phyloP scores from a whole-genome alignment of 2,329 filamentous ascomycete genomes.

The Colletotrichum lentis region DNA sequence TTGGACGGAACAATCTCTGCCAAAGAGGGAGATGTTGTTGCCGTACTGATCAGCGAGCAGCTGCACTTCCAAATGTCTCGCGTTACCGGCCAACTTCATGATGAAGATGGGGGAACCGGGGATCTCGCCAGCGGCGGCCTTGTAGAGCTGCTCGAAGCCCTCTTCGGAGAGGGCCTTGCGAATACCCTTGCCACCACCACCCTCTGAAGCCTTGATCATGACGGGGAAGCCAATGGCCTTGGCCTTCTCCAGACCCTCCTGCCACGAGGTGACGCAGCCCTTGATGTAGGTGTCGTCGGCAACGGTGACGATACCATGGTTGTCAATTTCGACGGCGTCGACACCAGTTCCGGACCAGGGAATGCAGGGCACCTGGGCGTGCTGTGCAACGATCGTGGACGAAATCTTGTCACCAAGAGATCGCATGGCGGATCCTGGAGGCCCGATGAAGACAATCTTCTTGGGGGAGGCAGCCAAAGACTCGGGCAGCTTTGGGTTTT shows the following conservation, averaged over 20 bases:
- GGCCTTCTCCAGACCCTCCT: slow-evolving; percentile 89
- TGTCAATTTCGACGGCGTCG: slow-evolving; percentile 78
- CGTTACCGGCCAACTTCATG: slow-evolving; percentile 98
- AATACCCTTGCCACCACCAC: slow-evolving; percentile 98
- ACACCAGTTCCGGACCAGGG: slow-evolving; percentile 99
- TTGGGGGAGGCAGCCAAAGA: slow-evolving; percentile 94
- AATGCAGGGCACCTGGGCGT: slow-evolving; percentile 94
- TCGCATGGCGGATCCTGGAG: slow-evolving; percentile 97
- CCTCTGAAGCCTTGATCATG: slow-evolving; percentile 99
- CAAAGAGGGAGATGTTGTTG: slow-evolving; percentile 99
- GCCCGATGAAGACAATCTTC: slow-evolving; percentile 99
- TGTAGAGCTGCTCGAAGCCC: slow-evolving; percentile 86
- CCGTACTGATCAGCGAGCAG: slow-evolving; percentile 98
- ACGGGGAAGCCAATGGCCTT: slow-evolving; percentile 95
- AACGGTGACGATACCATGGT: slow-evolving; percentile 90
- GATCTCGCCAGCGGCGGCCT: slow-evolving; percentile 95
- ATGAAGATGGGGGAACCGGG: slow-evolving; percentile 99
- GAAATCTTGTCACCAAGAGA: slow-evolving; percentile 99
- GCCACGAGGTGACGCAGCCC: slow-evolving; percentile 87
- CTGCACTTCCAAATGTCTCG: slow-evolving; percentile 96
- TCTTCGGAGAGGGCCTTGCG: slow-evolving; percentile 90
- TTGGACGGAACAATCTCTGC: slow-evolving; percentile 98
- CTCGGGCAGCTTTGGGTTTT: slow-evolving; percentile 97
- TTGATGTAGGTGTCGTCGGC: slow-evolving; percentile 84
- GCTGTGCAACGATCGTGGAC: slow-evolving; percentile 98